Conservation (phyloP, 768 basidiomycete species). For the Auriscalpium orientale region DNA sequence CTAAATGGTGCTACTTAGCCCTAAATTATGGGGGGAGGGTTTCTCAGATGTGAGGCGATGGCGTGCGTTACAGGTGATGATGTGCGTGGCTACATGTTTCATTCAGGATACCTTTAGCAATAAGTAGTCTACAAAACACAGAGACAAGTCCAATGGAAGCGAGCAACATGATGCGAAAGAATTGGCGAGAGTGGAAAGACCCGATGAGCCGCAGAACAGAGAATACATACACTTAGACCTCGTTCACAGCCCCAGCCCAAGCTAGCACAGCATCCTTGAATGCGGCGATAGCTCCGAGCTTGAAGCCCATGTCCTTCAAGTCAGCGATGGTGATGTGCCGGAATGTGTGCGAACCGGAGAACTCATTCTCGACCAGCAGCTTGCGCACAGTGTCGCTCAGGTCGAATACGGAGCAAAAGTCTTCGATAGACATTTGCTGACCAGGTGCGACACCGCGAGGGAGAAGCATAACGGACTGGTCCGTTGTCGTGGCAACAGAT, state of each 20-base stretch:
- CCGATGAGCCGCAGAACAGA: background rate
- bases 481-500: background rate
- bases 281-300: background rate
- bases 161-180: background rate
- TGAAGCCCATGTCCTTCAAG: background rate
- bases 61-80: slow-evolving; percentile 22
- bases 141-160: background rate
- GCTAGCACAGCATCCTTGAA: background rate
- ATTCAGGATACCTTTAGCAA: slow-evolving; percentile 23
- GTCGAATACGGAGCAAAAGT: background rate
- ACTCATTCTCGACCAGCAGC: background rate
- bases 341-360: background rate
- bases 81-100: slow-evolving; percentile 24
- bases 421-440: background rate
- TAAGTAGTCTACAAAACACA: background rate
- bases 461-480: background rate
- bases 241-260: background rate
- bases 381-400: background rate
- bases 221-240: background rate
- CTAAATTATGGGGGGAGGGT: too few species aligned
- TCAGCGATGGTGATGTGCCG: background rate
- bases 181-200: background rate
- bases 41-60: slow-evolving; percentile 11
- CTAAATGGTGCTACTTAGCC: too few species aligned
- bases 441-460: background rate